Conservation (phyloP, 164 flowering plant genomes). For the Magnolia sinica region DNA sequence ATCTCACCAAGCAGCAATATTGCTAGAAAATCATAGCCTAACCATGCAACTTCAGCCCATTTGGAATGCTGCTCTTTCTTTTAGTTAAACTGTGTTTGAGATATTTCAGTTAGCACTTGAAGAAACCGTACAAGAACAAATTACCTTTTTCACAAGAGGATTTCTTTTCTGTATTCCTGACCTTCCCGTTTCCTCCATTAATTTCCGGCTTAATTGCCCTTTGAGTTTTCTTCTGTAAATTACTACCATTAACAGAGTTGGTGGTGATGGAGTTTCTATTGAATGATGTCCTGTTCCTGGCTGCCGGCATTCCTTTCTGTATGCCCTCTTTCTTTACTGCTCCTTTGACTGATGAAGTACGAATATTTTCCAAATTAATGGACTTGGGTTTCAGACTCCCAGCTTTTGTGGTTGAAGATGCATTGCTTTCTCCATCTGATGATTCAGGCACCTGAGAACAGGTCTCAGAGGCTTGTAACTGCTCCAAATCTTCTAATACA, state of each 20-base stretch:
- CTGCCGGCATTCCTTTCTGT: constrained; percentile 25
- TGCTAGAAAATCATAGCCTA: too few relatives aligned
- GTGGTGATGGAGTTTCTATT: constrained; percentile 32
- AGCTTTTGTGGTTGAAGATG: constrained; percentile 36
- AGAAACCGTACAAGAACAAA: neutral
- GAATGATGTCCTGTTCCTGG: constrained; percentile 27
- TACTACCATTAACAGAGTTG: constrained; percentile 28
- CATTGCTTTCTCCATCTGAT: constrained; percentile 60
- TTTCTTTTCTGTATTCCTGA: constrained; percentile 36
- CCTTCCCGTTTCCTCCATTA: constrained; percentile 28
- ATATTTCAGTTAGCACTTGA: neutral
- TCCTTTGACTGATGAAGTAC: constrained; percentile 28
- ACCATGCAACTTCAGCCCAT: too few relatives aligned
- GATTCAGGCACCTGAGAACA: constrained; percentile 51
- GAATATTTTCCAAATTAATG: constrained; percentile 35
- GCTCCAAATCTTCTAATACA: constrained; percentile 48
- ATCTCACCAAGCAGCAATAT: too few relatives aligned
- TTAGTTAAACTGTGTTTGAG: too few relatives aligned
- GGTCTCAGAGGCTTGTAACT: constrained; percentile 54
- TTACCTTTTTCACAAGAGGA: constrained; percentile 43
- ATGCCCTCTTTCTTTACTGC: constrained; percentile 33
- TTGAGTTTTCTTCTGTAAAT: constrained; percentile 39
- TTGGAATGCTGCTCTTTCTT: too few relatives aligned
- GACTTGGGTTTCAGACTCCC: constrained; percentile 60
- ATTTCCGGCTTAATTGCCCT: constrained; percentile 37